Evolutionary conservation across 2,329 filamentous ascomycete genomes (phyloP).

Genomic region (Clarireedia sp.): DNA sequence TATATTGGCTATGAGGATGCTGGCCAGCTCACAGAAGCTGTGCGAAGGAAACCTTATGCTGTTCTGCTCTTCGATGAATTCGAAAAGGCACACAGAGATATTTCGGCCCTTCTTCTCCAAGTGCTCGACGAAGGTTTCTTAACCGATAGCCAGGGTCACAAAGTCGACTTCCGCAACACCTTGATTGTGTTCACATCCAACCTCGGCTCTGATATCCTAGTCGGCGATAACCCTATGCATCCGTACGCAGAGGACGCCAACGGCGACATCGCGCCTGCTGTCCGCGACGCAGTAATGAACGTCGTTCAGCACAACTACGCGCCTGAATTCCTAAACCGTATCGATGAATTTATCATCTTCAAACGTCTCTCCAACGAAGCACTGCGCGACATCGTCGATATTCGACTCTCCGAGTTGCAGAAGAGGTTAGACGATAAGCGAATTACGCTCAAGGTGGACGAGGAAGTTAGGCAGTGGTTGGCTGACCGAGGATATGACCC

Average conservation of each 20-base stretch:
- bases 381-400: conserved; percentile 87
- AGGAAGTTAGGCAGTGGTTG: conserved; percentile 75
- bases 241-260: conserved; percentile 54
- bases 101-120: conserved; percentile 83
- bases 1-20: conserved; percentile 97
- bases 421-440: conserved; percentile 74
- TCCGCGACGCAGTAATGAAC: conserved; percentile 80
- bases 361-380: conserved; percentile 72
- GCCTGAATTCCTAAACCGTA: conserved; percentile 92
- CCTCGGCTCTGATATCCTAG: conserved; percentile 83
- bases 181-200: conserved; percentile 96
- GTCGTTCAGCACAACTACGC: conserved; percentile 69
- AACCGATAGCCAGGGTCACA: conserved; percentile 91
- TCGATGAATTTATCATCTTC: conserved; percentile 96
- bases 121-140: conserved; percentile 95
- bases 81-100: conserved; percentile 94
- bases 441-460: conserved; percentile 64
- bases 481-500: conserved; percentile 87
- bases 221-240: conserved; percentile 61
- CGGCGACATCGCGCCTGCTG: conserved; percentile 63
- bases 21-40: conserved; percentile 90
- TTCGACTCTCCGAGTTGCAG: conserved; percentile 79
- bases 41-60: conserved; percentile 89
- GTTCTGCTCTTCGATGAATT: conserved; percentile 96
- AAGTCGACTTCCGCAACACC: conserved; percentile 93